Evolutionary conservation across 2,329 filamentous ascomycete genomes (phyloP), one percentile per base, ranked within the genome.

Genomic region (Rhynchosporium secalis): DNA sequence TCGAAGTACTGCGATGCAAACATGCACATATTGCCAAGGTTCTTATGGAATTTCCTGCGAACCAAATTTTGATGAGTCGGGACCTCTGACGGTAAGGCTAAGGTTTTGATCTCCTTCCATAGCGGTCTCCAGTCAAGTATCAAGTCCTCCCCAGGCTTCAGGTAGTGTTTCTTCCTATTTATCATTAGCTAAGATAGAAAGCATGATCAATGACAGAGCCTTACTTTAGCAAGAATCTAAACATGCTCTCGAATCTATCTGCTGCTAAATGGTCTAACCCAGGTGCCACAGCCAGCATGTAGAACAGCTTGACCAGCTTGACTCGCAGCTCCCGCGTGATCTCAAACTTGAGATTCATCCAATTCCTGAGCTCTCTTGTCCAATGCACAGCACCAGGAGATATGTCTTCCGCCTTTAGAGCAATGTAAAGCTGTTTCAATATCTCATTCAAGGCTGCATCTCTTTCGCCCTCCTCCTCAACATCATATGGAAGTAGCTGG

Each of bases 331-430:
- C 88, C 71, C 91, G 86, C 54, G 92, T 91, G 74, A 96, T 92
- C 78, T 99, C 94, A 74, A 99, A 99, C 81, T 99, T 99, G 76
- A 99, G 86, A 59, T 89, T 90, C 68, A 99, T 82, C 95, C 96
- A 99, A 76, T 90, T 91, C 73, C 93, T 87, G 54, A 99, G 87
- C 83, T 99, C 95, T 69, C 94, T 87, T 15, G 95, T 97, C 95
- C 95, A 99, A 77, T 99, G 94, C 65, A 96, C 82, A 33, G 94
- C 95, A 40, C 95, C 95, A 0, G 94, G 91, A 29, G 90, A 88
- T 76, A 98, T 98, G 76, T 99, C 95, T 68, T 96, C 92, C 3
- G 95, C 89, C 74, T 92, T 89, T 66, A 99, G 83, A 62, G 94
- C 86, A 70, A 97, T 91, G 75, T 96, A 98, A 36, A 99, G 87